phyloP scores from a whole-genome alignment of 1,284 basidiomycete genomes.

The Naganishia liquefaciens region DNA sequence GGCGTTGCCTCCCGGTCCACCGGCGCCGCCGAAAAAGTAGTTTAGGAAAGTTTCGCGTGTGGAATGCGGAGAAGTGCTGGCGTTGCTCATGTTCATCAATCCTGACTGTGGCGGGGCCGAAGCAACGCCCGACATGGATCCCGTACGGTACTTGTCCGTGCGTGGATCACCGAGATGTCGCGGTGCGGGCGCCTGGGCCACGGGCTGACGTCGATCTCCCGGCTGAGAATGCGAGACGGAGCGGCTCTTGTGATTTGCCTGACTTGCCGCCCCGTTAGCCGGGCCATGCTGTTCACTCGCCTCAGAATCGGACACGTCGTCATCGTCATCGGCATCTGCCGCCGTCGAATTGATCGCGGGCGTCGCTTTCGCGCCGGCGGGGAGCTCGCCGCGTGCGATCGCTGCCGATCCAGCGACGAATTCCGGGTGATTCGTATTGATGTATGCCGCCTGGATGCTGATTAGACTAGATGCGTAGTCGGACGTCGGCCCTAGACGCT shows the following conservation, averaged over 20 bases:
- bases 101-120: constrained; percentile 39
- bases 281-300: constrained; percentile 47
- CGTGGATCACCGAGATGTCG: constrained; percentile 38
- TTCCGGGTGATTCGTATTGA: constrained; percentile 65
- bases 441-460: constrained; percentile 96
- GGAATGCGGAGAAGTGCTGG: constrained; percentile 52
- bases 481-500: constrained; percentile 92
- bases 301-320: constrained; percentile 39
- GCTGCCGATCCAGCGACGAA: constrained; percentile 54
- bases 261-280: constrained; percentile 48
- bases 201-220: constrained; percentile 59
- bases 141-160: constrained; percentile 33
- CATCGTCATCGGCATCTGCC: constrained; percentile 40
- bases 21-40: constrained; percentile 86
- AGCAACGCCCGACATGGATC: constrained; percentile 13
- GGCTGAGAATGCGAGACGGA: constrained; percentile 77
- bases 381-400: constrained; percentile 50
- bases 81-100: constrained; percentile 43
- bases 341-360: constrained; percentile 27
- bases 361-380: constrained; percentile 32
- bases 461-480: constrained; percentile 96
- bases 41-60: constrained; percentile 88
- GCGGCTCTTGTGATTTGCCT: constrained; percentile 61
- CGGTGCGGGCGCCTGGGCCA: constrained; percentile 35
- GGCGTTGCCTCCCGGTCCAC: constrained; percentile 55